Evolutionary conservation across 2,329 filamentous ascomycete species (phyloP), one percentile per base, ranked within the genome.

Genomic region (Lecanicillium sp.): DNA sequence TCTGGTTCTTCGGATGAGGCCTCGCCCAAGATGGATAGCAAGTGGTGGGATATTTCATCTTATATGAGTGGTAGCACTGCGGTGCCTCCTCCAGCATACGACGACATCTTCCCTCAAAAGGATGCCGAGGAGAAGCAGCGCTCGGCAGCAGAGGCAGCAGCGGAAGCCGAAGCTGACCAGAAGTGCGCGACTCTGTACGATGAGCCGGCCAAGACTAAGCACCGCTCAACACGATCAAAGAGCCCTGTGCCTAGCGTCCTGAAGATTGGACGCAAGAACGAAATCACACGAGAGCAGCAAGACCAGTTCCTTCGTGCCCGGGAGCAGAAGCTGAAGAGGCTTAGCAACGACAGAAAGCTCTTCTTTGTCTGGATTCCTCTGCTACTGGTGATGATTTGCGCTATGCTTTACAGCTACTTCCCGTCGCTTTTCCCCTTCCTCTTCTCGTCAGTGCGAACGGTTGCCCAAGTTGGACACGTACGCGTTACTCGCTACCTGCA

Each of bases 11-110:
- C 68, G 5, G 60, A 53, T 13, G 59, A 61, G 20, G 54, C 60
- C 17, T 42, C 58, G 34, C 45, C 57, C 29, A 71, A 70, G 37
- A 56, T 66, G 39, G 71, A 78, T 37, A 67, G 67, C 48, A 70
- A 71, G 43, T 85, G 82, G 80, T 85, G 79, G 75, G 79, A 83
- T 52, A 62, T 81, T 19, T 71, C 81, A 32, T 76, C 77, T 8
- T 62, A 69, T 28, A 67, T 71, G 49, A 60, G 60, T 29, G 50
- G 63, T 13, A 64, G 60, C 15, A 63, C 62, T 29, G 60, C 74
- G 9, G 64, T 68, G 4, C 67, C 74, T 22, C 84, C 84, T 8
- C 85, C 85, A 9, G 75, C 85, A 0, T 92, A 92, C 47, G 80
- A 88, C 38, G 85, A 89, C 34, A 75, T 92, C 19, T 92, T 79